Evolutionary conservation across 139 green algal species (phyloP), one percentile per base, ranked within the genome.

Genomic region (Asterochloris erici): DNA sequence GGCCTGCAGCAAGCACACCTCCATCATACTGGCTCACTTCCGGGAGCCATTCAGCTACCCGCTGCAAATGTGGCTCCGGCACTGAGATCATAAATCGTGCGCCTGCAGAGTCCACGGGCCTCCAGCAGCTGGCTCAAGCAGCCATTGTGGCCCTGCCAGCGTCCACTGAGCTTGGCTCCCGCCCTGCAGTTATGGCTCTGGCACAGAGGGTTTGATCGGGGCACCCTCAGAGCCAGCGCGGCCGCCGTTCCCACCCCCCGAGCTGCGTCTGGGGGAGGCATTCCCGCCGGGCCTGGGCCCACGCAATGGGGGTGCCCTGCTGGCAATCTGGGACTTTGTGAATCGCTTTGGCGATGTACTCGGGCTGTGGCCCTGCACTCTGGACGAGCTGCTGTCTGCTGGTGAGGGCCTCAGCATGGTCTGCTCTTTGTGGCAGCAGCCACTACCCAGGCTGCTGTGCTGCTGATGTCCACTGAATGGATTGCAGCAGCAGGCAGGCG

Each of bases 261-360:
- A 80, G 1, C 84, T 96, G 16, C 66, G 76, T 15, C 84, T 97
- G 79, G 73, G 38, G 38, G 81, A 73, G 12, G 77, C 84, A 61
- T 94, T 94, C 86, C 86, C 86, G 0, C 62, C 82, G 12, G 82
- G 88, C 79, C 63, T 80, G 12, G 80, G 74, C 4, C 27, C 66
- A 17, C 68, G 73, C 24, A 24, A 77, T 24, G 71, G 77, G 14
- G 83, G 73, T 10, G 86, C 91, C 63, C 77, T 97, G 85, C 85
- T 96, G n/a, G 88, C 92, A 29, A 82, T 89, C 14, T 95, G 90
- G 87, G 78, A 63, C 79, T 96, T 98, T 84, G 81, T 97, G 27
- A 81, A 89, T 63, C 85, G 81, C 68, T 98, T 98, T 63, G 62
- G 78, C 10, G 87, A 92, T n/a, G 63, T 94, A 38, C 80, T 98